Conservation (phyloP, 2,329 filamentous ascomycete genomes). For the Myriangium duriaei region DNA sequence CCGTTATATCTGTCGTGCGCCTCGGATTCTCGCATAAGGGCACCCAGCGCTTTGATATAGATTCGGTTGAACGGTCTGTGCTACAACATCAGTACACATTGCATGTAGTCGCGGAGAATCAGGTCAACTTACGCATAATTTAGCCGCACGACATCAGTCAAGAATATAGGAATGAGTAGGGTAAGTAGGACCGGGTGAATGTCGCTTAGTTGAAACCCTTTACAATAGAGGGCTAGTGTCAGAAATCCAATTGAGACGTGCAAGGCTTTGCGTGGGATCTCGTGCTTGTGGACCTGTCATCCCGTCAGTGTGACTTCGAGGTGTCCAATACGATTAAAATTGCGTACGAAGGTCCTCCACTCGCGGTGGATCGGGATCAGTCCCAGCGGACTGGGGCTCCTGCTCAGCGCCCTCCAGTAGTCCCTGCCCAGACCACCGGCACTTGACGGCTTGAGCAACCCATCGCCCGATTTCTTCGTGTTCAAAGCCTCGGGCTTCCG, state of each 20-base stretch:
- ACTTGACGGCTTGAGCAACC: slow-evolving; percentile 55
- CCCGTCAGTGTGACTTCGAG: slow-evolving; percentile 2
- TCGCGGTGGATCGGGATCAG: slow-evolving; percentile 90
- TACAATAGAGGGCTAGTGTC: slow-evolving; percentile 72
- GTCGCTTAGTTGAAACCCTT: slow-evolving; percentile 59
- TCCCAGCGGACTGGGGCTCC: slow-evolving; percentile 83
- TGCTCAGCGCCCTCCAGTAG: slow-evolving; percentile 77
- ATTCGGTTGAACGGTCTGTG: slow-evolving; percentile 58
- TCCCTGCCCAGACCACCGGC: slow-evolving; percentile 56
- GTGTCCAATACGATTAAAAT: no score
- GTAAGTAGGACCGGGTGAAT: slow-evolving; percentile 78
- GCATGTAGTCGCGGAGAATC: not conserved
- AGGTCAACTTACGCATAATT: slow-evolving; percentile 43
- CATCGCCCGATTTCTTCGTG: slow-evolving; percentile 40
- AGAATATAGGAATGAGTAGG: slow-evolving; percentile 70
- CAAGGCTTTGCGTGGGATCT: slow-evolving; percentile 84
- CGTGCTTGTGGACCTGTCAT: slow-evolving; percentile 65
- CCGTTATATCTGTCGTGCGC: slow-evolving; percentile 81
- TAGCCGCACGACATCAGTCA: slow-evolving; percentile 72
- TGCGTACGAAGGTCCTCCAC: slow-evolving; percentile 68
- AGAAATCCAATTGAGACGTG: slow-evolving; percentile 97
- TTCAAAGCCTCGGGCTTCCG: slow-evolving; percentile 29
- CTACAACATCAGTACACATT: not conserved
- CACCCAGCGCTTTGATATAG: slow-evolving; percentile 74
- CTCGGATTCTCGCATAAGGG: slow-evolving; percentile 94